Percentiles rank a stretch among this genome's conserved stretches.
Evolutionary conservation across 2,329 filamentous ascomycete species (phyloP).

Genomic region (Cladophialophora exuberans): DNA sequence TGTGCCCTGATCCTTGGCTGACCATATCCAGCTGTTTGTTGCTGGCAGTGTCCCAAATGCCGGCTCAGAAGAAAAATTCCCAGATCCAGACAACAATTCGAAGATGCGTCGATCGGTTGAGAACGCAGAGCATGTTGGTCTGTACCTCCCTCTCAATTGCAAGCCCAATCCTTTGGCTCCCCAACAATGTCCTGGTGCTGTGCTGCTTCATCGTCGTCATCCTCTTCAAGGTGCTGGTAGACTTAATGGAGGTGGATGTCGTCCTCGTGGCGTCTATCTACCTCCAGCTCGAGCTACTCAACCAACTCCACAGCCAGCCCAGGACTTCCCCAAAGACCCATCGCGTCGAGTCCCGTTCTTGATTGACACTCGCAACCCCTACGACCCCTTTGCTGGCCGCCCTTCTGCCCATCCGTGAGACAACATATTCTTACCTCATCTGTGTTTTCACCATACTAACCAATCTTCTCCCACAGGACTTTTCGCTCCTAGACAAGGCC

Average conservation of each 20-base stretch:
- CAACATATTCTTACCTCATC: conserved; percentile 16
- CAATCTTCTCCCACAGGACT: conserved; percentile 57
- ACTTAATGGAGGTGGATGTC: conserved; percentile 2
- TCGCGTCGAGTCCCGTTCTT: conserved; percentile 4
- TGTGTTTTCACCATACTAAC: conserved; percentile 12
- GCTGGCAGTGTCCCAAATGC: conserved; percentile 56
- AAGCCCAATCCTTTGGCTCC: background rate
- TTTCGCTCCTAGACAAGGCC: conserved; percentile 77
- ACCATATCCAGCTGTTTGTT: conserved; percentile 54
- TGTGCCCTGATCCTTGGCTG: conserved; percentile 8
- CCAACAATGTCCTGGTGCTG: background rate
- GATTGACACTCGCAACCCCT: conserved; percentile 23
- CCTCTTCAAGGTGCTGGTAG: conserved; percentile 7
- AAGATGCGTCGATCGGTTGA: conserved; percentile 88
- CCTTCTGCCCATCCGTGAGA: conserved; percentile 25
- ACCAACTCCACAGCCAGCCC: background rate
- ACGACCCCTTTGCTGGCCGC: conserved; percentile 26
- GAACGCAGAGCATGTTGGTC: conserved; percentile 82
- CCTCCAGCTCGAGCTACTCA: conserved; percentile 22
- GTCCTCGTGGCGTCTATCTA: conserved; percentile 18
- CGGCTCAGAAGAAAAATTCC: conserved; percentile 76
- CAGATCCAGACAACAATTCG: conserved; percentile 77
- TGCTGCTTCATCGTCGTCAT: conserved; percentile 1
- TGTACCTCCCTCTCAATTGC: conserved; percentile 40
- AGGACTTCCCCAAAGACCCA: conserved; percentile 2